phyloP scores from a whole-genome alignment of 805 yeast species.

The Schwanniomyces vanrijiae region DNA sequence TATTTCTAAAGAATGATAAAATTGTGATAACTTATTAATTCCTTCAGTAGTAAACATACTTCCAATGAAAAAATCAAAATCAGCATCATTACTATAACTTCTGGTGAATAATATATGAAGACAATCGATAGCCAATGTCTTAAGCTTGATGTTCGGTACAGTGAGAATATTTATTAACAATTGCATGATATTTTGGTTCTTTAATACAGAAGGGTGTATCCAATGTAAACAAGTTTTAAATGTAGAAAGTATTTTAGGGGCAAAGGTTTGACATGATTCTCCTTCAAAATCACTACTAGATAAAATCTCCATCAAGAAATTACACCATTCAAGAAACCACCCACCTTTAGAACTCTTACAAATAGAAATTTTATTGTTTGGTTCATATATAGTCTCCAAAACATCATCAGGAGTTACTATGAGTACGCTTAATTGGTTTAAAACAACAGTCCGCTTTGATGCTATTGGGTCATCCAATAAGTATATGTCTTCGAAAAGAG shows the following conservation, averaged over 20 bases:
- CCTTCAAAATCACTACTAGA: slow-evolving; percentile 26
- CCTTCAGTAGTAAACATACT: slow-evolving; percentile 74
- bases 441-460: slow-evolving; percentile 68
- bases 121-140: slow-evolving; percentile 86
- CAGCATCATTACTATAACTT: slow-evolving; percentile 60
- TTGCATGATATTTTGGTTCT: slow-evolving; percentile 62
- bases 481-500: slow-evolving; percentile 90
- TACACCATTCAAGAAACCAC: slow-evolving; percentile 79
- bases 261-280: slow-evolving; percentile 42
- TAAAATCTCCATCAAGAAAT: slow-evolving; percentile 33
- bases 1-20: slow-evolving; percentile 60
- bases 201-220: slow-evolving; percentile 78
- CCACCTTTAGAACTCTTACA: slow-evolving; percentile 77
- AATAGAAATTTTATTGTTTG: slow-evolving; percentile 58
- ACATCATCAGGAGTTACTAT: slow-evolving; percentile 71
- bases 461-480: slow-evolving; percentile 91
- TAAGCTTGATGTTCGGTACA: slow-evolving; percentile 62
- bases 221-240: slow-evolving; percentile 89
- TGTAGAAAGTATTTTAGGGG: slow-evolving; percentile 71
- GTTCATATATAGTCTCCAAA: slow-evolving; percentile 61
- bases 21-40: slow-evolving; percentile 62
- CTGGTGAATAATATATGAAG: slow-evolving; percentile 86
- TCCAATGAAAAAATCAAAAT: slow-evolving; percentile 77
- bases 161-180: slow-evolving; percentile 61
- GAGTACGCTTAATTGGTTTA: slow-evolving; percentile 82